phyloP scores from a whole-genome alignment of 495 filamentous ascomycete species.

The Rostrohypoxylon terebratum region DNA sequence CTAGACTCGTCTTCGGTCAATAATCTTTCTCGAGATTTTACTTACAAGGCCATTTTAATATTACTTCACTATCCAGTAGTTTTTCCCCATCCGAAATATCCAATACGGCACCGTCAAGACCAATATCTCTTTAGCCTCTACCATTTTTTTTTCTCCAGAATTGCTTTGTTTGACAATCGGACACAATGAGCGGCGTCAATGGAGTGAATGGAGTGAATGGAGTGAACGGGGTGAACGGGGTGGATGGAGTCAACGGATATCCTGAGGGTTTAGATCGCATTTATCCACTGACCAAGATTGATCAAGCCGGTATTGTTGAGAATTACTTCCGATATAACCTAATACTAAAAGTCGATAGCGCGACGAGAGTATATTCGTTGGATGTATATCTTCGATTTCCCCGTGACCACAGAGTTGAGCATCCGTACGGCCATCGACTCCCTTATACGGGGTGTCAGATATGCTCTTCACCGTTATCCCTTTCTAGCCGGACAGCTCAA shows the following conservation, averaged over 20 bases:
- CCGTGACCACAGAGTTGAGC: neutral
- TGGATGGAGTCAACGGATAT: neutral
- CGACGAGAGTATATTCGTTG: neutral
- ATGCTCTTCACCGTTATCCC: neutral
- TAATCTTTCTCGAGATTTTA: neutral
- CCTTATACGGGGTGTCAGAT: neutral
- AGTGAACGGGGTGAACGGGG: too few species aligned
- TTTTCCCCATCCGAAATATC: neutral
- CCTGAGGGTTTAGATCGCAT: neutral
- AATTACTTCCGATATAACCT: neutral
- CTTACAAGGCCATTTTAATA: neutral
- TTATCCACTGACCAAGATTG: neutral
- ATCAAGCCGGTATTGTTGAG: conserved; percentile 1
- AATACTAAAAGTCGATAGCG: neutral
- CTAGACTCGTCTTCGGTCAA: neutral
- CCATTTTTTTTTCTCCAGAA: neutral
- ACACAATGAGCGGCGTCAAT: neutral
- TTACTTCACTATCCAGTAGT: neutral
- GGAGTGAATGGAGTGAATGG: neutral
- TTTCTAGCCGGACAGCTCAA: neutral
- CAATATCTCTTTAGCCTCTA: neutral
- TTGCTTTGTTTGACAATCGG: neutral
- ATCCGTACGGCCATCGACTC: neutral
- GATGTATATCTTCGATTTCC: conserved; percentile 2
- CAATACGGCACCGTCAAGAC: neutral